phyloP scores from a whole-genome alignment of 1,284 basidiomycete species.

The Mrakiaceae sp. region DNA sequence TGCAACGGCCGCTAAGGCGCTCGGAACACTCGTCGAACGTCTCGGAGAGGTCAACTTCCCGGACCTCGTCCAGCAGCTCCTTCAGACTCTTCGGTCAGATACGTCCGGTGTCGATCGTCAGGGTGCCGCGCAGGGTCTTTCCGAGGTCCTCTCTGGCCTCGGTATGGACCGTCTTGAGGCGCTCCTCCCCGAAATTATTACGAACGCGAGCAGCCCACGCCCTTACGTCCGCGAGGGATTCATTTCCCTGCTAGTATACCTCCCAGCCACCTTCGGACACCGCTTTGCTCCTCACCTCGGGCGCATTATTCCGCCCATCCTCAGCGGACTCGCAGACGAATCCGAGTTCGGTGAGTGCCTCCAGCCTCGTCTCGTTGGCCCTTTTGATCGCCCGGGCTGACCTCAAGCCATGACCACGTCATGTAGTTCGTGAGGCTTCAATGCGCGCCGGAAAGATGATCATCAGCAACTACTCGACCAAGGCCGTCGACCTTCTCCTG shows the following conservation, averaged over 20 bases:
- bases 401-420: not conserved
- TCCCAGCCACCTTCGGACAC: constrained; percentile 87
- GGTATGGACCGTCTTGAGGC: constrained; percentile 96
- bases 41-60: constrained; percentile 93
- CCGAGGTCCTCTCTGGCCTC: constrained; percentile 87
- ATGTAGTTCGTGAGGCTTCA: constrained; percentile 71
- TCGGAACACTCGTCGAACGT: constrained; percentile 94
- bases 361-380: not conserved
- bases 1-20: constrained; percentile 89
- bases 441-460: constrained; percentile 99
- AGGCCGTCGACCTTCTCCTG: constrained; percentile 84
- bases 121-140: constrained; percentile 94
- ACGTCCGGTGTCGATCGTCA: constrained; percentile 89
- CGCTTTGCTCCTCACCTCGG: constrained; percentile 93
- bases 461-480: constrained; percentile 84
- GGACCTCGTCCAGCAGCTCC: constrained; percentile 79
- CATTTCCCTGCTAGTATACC: constrained; percentile 92
- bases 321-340: constrained; percentile 81
- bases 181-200: constrained; percentile 85
- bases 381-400: not conserved
- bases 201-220: constrained; percentile 76
- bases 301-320: constrained; percentile 86
- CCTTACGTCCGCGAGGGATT: constrained; percentile 95
- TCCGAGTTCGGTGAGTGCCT: constrained; percentile 58
- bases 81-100: constrained; percentile 84